Evolutionary conservation across 140 eudicot genomes (phyloP), one percentile per base, ranked within the genome.

Genomic region (Flaveria floridana): DNA sequence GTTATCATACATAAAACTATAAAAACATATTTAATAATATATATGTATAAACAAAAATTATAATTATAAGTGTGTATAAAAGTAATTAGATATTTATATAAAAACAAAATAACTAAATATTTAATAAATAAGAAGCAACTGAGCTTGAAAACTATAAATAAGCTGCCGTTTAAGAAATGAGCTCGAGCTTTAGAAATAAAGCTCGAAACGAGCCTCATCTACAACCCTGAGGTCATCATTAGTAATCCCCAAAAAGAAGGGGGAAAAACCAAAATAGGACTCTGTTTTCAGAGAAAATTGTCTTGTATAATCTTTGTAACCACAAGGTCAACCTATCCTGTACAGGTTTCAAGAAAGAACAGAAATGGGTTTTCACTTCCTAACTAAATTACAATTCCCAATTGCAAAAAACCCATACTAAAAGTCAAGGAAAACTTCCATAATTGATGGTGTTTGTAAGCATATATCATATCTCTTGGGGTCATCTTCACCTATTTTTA

Each of bases 361-460:
- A 77, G 71, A 80, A 70, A 70, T 76, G 85, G 90, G 85, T 71
- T 82, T 83, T 79, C 83, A 70, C 78, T 83, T 69, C 66, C 88
- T 82, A 84, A 78, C 90, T 78, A 78, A 81, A 74, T 73, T 87
- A 91, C 93, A 91, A 51, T 66, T 73, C 20, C 20, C 51, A 84
- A 70, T 72, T 73, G 78, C 64, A 72, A 80, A 44, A 68, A 80
- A 83, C 82, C 84, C 78, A 73, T 80, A 76, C 80, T 69, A 77
- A 77, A 75, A 56, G 69, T 75, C 42, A 76, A 65, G 53, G 42
- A 65, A 74, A 64, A 53, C 71, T 76, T 81, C 71, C 28, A 70
- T 56, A 69, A 76, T 58, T 52, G 71, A 71, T 70, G 82, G 80
- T 70, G 76, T 70, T 80, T n/a, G 76, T 61, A 66, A 75, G 83